Conservation (phyloP, 176 grass and related monocot genomes). For the Musa itinerans region DNA sequence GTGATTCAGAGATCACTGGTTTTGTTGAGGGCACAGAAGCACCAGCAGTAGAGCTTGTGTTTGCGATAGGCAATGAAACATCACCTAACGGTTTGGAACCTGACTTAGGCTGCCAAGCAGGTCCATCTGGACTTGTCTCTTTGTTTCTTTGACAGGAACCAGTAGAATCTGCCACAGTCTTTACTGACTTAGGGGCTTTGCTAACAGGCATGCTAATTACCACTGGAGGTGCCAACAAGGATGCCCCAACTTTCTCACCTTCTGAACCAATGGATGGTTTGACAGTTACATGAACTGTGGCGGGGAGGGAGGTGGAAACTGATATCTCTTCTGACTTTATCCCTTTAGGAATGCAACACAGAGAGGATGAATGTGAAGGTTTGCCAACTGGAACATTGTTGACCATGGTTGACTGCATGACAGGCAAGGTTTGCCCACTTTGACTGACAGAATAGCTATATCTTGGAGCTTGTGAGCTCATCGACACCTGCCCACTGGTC, state of each 20-base stretch:
- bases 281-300: slow-evolving; percentile 24
- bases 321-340: slow-evolving; percentile 19
- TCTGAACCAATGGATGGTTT: slow-evolving; percentile 23
- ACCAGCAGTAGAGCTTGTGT: neutral
- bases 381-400: slow-evolving; percentile 13
- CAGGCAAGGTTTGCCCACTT: slow-evolving; percentile 24
- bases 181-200: neutral
- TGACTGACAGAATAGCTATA: slow-evolving; percentile 41
- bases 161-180: neutral
- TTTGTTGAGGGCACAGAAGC: neutral
- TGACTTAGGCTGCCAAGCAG: neutral
- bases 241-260: slow-evolving; percentile 26
- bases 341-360: slow-evolving; percentile 15
- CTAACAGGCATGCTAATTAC: slow-evolving; percentile 28
- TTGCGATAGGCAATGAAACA: neutral
- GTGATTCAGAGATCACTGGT: neutral
- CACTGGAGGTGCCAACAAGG: slow-evolving; percentile 16
- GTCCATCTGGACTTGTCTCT: neutral
- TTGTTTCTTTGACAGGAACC: neutral
- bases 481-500: slow-evolving; percentile 43
- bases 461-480: slow-evolving; percentile 38
- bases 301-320: slow-evolving; percentile 20
- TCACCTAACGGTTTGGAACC: too few relatives aligned
- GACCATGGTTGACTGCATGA: slow-evolving; percentile 30
- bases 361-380: neutral